These are phyloP conservation scores for Rhododendron henanense DNA, from an alignment of 148 eudicot species.

Conservation along the genomic window DNA sequence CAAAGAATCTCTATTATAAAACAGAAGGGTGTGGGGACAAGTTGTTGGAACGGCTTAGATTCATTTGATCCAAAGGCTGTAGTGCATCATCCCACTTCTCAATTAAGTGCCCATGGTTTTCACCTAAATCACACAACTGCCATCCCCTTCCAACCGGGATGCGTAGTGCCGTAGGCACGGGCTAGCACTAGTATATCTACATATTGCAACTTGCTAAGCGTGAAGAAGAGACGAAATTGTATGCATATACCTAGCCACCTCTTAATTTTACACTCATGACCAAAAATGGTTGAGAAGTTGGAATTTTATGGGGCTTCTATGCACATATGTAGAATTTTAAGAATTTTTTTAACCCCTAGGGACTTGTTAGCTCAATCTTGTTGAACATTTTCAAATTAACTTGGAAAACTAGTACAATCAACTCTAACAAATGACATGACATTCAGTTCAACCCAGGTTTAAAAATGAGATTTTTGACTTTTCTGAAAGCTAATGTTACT, in stretches of 20 bases:
- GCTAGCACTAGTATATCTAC: too few relatives aligned
- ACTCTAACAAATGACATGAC: not conserved
- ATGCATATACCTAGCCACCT: not conserved
- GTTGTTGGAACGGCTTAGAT: too few relatives aligned
- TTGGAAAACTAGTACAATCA: not conserved
- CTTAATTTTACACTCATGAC: not conserved
- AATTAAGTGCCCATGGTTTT: too few relatives aligned
- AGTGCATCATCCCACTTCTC: too few relatives aligned
- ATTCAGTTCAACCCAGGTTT: not conserved
- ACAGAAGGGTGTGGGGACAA: too few relatives aligned
- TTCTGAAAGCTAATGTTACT: not conserved
- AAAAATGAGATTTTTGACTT: not conserved
- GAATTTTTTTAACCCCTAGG: not conserved
- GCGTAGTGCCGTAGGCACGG: too few relatives aligned
- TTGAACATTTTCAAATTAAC: not conserved
- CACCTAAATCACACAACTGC: too few relatives aligned
- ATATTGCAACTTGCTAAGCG: not conserved
- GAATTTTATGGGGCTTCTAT: not conserved
- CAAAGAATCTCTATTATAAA: too few relatives aligned
- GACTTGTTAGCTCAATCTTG: not conserved
- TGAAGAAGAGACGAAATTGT: not conserved
- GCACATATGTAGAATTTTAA: too few relatives aligned
- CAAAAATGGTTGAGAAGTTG: not conserved
- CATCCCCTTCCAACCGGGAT: too few relatives aligned
- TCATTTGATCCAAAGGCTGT: too few relatives aligned